Conservation (phyloP, 1,139 yeast genomes). For the Zygoascus sp. region DNA sequence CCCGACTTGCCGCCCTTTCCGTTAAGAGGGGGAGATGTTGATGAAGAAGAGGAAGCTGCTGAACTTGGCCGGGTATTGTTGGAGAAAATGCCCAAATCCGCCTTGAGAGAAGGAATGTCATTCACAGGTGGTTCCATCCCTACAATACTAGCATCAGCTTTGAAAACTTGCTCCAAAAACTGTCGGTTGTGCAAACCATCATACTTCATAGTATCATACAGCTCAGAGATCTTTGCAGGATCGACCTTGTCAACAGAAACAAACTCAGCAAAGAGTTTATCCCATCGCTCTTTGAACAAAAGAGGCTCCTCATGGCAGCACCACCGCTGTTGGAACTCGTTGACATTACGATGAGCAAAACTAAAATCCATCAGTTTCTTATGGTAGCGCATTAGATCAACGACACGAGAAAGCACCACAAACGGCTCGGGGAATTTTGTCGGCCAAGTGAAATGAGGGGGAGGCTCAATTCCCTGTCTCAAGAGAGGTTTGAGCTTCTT, state of each 20-base stretch:
- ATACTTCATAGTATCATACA: constrained; percentile 97
- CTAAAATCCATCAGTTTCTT: constrained; percentile 79
- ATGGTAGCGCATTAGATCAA: constrained; percentile 93
- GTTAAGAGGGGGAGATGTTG: constrained; percentile 11
- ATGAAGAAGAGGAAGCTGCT: background rate
- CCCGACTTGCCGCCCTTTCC: constrained; percentile 16
- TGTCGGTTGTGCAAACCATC: constrained; percentile 95
- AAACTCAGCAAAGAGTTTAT: constrained; percentile 89
- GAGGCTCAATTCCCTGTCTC: constrained; percentile 95
- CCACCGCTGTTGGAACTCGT: constrained; percentile 74
- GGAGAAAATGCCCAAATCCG: constrained; percentile 18
- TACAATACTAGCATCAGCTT: constrained; percentile 50
- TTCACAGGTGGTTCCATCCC: constrained; percentile 25
- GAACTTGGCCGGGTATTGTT: constrained; percentile 1
- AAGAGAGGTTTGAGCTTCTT: constrained; percentile 91
- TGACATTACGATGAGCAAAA: constrained; percentile 62
- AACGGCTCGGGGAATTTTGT: constrained; percentile 97
- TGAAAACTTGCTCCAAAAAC: constrained; percentile 76
- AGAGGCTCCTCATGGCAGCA: constrained; percentile 95
- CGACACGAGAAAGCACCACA: constrained; percentile 86
- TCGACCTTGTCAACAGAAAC: constrained; percentile 92
- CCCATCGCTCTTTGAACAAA: constrained; percentile 94
- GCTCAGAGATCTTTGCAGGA: constrained; percentile 93
- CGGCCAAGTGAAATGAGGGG: constrained; percentile 99
- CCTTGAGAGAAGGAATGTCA: constrained; percentile 30